Evolutionary conservation across 2,329 filamentous ascomycete genomes (phyloP).

Genomic region (Chaetomiaceae sp.): DNA sequence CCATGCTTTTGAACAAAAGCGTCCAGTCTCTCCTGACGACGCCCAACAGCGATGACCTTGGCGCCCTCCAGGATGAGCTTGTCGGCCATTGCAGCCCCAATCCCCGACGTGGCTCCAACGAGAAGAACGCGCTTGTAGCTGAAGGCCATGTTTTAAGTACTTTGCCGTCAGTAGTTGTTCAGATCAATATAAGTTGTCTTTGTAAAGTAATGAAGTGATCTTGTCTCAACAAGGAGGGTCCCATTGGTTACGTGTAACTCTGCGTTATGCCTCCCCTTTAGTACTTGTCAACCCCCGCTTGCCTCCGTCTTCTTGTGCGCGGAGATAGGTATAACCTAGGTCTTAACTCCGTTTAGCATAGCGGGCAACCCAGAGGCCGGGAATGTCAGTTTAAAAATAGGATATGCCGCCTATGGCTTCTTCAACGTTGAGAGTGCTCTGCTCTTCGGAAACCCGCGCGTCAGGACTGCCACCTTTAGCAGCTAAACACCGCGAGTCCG

Average conservation of each 20-base stretch:
- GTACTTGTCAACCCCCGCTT: not conserved
- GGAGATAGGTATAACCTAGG: not conserved
- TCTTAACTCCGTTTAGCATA: not conserved
- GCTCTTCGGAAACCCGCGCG: too few relatives aligned
- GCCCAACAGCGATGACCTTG: constrained; percentile 53
- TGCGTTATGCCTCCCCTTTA: too few relatives aligned
- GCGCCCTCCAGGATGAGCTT: constrained; percentile 41
- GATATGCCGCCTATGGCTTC: too few relatives aligned
- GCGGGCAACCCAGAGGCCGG: too few relatives aligned
- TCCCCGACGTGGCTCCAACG: constrained; percentile 52
- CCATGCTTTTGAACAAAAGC: constrained; percentile 46
- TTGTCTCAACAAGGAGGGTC: too few relatives aligned
- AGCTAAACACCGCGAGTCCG: too few relatives aligned
- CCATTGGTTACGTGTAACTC: too few relatives aligned
- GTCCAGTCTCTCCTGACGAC: constrained; percentile 50
- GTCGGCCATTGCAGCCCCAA: constrained; percentile 45
- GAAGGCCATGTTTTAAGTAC: constrained; percentile 43
- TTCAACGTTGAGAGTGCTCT: too few relatives aligned
- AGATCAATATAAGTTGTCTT: not conserved
- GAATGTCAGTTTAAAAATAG: too few relatives aligned
- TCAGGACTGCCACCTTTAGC: too few relatives aligned
- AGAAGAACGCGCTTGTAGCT: constrained; percentile 53
- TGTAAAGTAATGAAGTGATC: too few relatives aligned
- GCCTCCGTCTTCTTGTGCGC: not conserved
- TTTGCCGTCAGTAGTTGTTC: too few relatives aligned